Evolutionary conservation across 2,329 filamentous ascomycete species (phyloP), one percentile per base, ranked within the genome.

Genomic region (Aspergillus neoniger): DNA sequence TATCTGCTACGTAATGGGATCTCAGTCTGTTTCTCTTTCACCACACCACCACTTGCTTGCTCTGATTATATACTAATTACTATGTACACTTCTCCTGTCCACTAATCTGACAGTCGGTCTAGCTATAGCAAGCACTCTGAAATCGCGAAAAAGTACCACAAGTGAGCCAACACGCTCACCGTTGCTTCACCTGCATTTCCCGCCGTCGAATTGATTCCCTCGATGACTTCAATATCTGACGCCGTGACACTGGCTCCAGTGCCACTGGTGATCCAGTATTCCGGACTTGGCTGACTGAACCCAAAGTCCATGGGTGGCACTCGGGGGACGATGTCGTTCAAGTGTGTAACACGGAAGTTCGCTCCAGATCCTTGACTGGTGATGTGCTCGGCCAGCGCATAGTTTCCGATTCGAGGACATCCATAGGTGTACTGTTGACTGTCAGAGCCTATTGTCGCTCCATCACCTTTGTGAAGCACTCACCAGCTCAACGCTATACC

Each of bases 401-500:
- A 43, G 44, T 79, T 79, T 6, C 77, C 79, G 3, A 79, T 72
- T 36, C 78, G 78, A 2, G 79, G 79, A 17, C 71, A 71, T n/a
- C 77, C 79, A 47, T 76, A 80, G 1, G 74, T 76, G 60, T 78
- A 80, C 77, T 79, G 51, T 25, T 21, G 32, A 15, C 8, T 21
- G 28, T 59, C 63, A 60, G 56, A 49, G 59, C 25, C 49, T 51
- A n/a, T 5, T 36, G 5, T 36, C 12, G 10, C 4, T 4, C 17
- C 5, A 48, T 32, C 39, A 19, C 25, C 21, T 15, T 30, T 6
- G 25, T 5, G 19, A 17, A 21, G 71, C 67, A 65, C 74, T 79
- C 48, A 80, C 81, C 59, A 83, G 63, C n/a, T 78, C 75, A 30
- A 80, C 69, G 0, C 63, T 63, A 25, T 74, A 74, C 4, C 80